phyloP scores from a whole-genome alignment of 1,284 basidiomycete genomes.

The Marasmius sp. region DNA sequence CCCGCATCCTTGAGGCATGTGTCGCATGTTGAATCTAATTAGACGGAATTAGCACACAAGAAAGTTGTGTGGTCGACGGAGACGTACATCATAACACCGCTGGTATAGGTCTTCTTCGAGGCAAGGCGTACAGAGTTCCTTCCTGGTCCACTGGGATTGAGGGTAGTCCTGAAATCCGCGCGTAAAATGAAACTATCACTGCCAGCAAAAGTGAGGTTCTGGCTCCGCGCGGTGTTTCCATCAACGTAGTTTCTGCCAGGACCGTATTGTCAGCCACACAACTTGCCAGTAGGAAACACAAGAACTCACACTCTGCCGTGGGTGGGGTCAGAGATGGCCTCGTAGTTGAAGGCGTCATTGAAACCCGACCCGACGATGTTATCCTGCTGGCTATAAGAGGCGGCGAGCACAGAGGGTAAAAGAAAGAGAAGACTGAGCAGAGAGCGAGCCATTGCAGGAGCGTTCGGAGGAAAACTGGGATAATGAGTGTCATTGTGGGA shows the following conservation, averaged over 20 bases:
- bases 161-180: slow-evolving; percentile 47
- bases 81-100: slow-evolving; percentile 57
- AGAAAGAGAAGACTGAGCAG: background rate
- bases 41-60: background rate
- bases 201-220: slow-evolving; percentile 50
- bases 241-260: slow-evolving; percentile 52
- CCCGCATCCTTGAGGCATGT: slow-evolving; percentile 67
- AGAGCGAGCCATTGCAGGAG: background rate
- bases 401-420: slow-evolving; percentile 11
- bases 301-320: slow-evolving; percentile 59
- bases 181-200: slow-evolving; percentile 50
- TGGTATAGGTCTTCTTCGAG: slow-evolving; percentile 50
- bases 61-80: background rate
- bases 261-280: background rate
- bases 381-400: slow-evolving; percentile 43
- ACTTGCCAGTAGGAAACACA: slow-evolving; percentile 4
- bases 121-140: slow-evolving; percentile 59
- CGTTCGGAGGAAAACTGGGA: background rate
- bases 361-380: slow-evolving; percentile 50
- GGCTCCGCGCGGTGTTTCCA: slow-evolving; percentile 38
- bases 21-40: slow-evolving; percentile 50
- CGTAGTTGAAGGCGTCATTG: slow-evolving; percentile 46
- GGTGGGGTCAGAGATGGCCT: slow-evolving; percentile 59
- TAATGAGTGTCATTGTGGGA: background rate
- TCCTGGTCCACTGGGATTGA: slow-evolving; percentile 48